Evolutionary conservation across 2,329 filamentous ascomycete species (phyloP).

Genomic region (Cladorrhinum sp.): DNA sequence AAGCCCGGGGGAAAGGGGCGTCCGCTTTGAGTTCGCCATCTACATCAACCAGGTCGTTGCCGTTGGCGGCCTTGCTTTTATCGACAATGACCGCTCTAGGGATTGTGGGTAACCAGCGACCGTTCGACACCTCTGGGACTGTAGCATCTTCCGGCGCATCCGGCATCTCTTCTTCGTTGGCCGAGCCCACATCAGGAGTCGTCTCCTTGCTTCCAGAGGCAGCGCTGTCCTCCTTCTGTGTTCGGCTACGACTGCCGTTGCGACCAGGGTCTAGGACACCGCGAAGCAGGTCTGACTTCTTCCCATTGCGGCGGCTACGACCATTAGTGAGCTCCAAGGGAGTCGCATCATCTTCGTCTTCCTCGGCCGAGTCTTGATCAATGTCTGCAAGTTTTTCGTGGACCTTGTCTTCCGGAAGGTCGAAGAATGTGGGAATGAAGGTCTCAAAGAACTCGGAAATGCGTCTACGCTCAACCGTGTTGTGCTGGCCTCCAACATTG

Average conservation of each 20-base stretch:
- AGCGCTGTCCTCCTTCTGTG: slow-evolving; percentile 76
- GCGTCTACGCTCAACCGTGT: slow-evolving; percentile 68
- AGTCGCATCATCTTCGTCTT: slow-evolving; percentile 71
- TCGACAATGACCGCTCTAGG: slow-evolving; percentile 53
- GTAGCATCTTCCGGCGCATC: slow-evolving; percentile 57
- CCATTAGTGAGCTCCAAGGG: slow-evolving; percentile 69
- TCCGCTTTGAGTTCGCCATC: slow-evolving; percentile 69
- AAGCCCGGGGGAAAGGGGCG: slow-evolving; percentile 74
- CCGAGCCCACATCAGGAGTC: slow-evolving; percentile 78
- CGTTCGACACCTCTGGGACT: slow-evolving; percentile 61
- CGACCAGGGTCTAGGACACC: slow-evolving; percentile 78
- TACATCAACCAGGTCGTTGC: slow-evolving; percentile 48
- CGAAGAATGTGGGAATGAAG: slow-evolving; percentile 75
- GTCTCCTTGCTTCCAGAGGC: slow-evolving; percentile 80
- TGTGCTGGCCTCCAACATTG: slow-evolving; percentile 66
- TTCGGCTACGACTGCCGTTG: slow-evolving; percentile 65
- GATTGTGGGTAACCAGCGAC: slow-evolving; percentile 62
- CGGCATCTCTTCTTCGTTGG: slow-evolving; percentile 71
- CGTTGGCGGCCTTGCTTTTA: slow-evolving; percentile 24
- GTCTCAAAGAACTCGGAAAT: slow-evolving; percentile 73
- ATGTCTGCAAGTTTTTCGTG: slow-evolving; percentile 65
- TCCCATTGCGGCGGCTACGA: slow-evolving; percentile 66
- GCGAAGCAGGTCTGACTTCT: slow-evolving; percentile 77
- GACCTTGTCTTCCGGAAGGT: slow-evolving; percentile 67
- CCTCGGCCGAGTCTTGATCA: slow-evolving; percentile 67